phyloP scores from a whole-genome alignment of 345 rosid genomes.

The Linum usitatissimum region DNA sequence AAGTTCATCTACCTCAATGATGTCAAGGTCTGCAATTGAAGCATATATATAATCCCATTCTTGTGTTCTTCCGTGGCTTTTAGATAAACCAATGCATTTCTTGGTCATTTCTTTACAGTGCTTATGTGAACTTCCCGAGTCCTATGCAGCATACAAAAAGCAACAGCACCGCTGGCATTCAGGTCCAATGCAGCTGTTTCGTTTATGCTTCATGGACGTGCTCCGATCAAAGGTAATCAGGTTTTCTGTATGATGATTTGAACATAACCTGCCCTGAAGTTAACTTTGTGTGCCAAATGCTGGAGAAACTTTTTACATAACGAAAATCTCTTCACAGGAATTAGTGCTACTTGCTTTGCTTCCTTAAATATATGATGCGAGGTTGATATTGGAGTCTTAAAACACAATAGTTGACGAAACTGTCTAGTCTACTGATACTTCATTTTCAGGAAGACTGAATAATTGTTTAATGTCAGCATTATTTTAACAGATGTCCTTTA shows the following conservation, averaged over 20 bases:
- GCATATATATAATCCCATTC: not conserved
- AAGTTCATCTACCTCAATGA: constrained; percentile 72
- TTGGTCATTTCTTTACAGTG: constrained; percentile 35
- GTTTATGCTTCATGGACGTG: constrained; percentile 65
- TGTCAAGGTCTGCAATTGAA: constrained; percentile 42
- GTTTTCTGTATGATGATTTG: not conserved
- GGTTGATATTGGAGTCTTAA: not conserved
- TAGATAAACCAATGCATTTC: constrained; percentile 28
- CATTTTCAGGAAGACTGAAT: no score
- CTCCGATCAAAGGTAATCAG: constrained; percentile 59
- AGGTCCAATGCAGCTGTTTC: constrained; percentile 87
- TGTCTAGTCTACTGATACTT: not conserved
- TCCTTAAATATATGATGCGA: not conserved
- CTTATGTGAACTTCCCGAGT: constrained; percentile 81
- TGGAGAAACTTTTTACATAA: no score
- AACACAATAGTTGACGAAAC: not conserved
- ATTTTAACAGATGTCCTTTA: not conserved
- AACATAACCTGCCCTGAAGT: no score
- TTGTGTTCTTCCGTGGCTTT: not conserved
- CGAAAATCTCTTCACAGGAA: no score
- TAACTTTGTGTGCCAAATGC: no score
- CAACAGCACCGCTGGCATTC: constrained; percentile 96
- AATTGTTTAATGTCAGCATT: no score
- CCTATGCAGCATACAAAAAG: constrained; percentile 83
- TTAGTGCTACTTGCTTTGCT: not conserved